phyloP scores from a whole-genome alignment of 805 yeast genomes.

The Ogataea allantospora region DNA sequence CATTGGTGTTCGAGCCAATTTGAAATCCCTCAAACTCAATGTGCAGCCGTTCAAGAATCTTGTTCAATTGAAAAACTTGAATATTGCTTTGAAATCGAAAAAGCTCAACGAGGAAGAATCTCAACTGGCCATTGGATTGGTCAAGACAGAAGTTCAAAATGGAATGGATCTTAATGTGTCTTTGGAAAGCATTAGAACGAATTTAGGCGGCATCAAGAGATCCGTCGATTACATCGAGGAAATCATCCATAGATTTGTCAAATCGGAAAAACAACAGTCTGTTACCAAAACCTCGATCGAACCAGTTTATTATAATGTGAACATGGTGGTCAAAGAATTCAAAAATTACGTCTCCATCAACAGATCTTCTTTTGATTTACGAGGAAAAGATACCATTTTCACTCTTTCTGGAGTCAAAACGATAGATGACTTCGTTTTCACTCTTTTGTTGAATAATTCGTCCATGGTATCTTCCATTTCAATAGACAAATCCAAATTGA shows the following conservation, averaged over 20 bases:
- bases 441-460: conserved; percentile 13
- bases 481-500: conserved; percentile 13
- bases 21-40: conserved; percentile 20
- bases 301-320: conserved; percentile 22
- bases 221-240: conserved; percentile 4
- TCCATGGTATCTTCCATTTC: conserved; percentile 1
- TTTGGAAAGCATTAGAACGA: conserved; percentile 18
- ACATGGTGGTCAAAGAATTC: conserved; percentile 21
- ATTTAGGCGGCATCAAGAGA: conserved; percentile 13
- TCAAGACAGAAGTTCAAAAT: conserved; percentile 17
- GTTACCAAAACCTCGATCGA: not conserved
- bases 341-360: conserved; percentile 25
- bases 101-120: conserved; percentile 14
- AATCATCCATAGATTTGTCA: not conserved
- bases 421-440: conserved; percentile 22
- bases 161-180: conserved; percentile 22
- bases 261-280: not conserved
- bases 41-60: conserved; percentile 23
- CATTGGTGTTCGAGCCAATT: conserved; percentile 8
- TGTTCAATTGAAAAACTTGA: conserved; percentile 15
- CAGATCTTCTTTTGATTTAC: conserved; percentile 14
- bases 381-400: conserved; percentile 21
- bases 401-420: conserved; percentile 20
- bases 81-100: conserved; percentile 14
- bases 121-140: conserved; percentile 17